These are phyloP conservation scores for Artemisia annua DNA, from an alignment of 129 eudicot genomes.

Conservation along the genomic window DNA sequence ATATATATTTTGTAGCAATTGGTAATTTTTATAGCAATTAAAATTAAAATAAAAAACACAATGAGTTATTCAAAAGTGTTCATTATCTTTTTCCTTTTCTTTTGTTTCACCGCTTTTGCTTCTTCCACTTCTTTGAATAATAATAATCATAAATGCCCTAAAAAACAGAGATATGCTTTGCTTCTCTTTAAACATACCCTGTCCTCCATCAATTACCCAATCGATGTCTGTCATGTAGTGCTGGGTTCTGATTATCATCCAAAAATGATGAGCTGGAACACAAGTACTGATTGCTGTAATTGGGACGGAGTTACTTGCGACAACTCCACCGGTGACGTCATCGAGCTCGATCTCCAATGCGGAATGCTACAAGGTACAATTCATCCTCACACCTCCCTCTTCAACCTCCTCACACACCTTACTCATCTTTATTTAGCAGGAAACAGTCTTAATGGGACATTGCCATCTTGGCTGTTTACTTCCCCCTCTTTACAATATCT, in stretches of 20 bases:
- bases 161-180: conserved; percentile 1
- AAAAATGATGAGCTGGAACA: conserved; percentile 26
- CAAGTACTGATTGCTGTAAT: conserved; percentile 28
- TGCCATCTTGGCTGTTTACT: not conserved
- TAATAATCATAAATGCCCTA: not conserved
- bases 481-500: not conserved
- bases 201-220: not conserved
- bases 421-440: too few relatives aligned
- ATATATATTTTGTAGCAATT: too few relatives aligned
- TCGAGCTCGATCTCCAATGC: conserved; percentile 32
- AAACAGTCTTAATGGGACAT: not conserved
- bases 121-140: not conserved
- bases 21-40: too few relatives aligned
- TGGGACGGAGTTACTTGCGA: conserved; percentile 44
- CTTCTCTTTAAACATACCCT: conserved; percentile 19
- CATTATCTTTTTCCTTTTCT: too few relatives aligned
- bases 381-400: conserved; percentile 22
- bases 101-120: not conserved
- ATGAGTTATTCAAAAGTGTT: too few relatives aligned
- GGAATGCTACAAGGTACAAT: conserved; percentile 32
- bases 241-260: not conserved
- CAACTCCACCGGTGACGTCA: conserved; percentile 25
- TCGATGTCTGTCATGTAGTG: too few relatives aligned
- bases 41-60: too few relatives aligned
- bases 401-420: not conserved